These are phyloP conservation scores for Hypoxylon sp. DNA, from an alignment of 2,329 filamentous ascomycete species.

Conservation along the genomic window DNA sequence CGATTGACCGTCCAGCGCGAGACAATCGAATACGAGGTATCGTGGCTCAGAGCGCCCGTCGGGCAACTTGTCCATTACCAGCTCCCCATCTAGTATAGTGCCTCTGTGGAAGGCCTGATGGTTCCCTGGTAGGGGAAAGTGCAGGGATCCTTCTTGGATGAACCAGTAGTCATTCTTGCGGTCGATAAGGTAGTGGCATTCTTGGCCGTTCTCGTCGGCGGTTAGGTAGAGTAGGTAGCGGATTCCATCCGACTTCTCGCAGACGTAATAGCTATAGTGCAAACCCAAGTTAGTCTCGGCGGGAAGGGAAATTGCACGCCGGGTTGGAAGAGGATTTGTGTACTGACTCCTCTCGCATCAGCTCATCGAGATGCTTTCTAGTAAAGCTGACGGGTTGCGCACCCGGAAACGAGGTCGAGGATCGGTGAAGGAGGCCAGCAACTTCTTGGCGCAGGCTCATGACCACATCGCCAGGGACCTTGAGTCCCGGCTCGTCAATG, in stretches of 20 bases:
- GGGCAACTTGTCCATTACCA: constrained; percentile 85
- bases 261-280: constrained; percentile 84
- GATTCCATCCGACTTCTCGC: constrained; percentile 98
- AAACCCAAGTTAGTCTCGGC: constrained; percentile 26
- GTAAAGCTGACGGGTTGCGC: constrained; percentile 96
- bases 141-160: constrained; percentile 77
- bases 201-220: constrained; percentile 70
- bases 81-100: constrained; percentile 92
- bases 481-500: constrained; percentile 75
- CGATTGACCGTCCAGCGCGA: constrained; percentile 82
- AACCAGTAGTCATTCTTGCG: constrained; percentile 98
- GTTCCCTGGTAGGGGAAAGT: constrained; percentile 82
- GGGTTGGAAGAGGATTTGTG: not conserved
- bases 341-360: constrained; percentile 80
- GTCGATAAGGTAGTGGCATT: constrained; percentile 94
- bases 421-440: constrained; percentile 79
- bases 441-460: constrained; percentile 78
- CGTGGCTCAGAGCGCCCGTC: constrained; percentile 79
- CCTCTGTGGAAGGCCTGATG: constrained; percentile 79
- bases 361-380: constrained; percentile 83
- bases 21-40: constrained; percentile 94
- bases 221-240: constrained; percentile 95
- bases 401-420: constrained; percentile 81
- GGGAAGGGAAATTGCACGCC: not conserved
- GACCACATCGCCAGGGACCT: constrained; percentile 73